Conservation (phyloP, 306 rosid genomes). For the Malus domestica region DNA sequence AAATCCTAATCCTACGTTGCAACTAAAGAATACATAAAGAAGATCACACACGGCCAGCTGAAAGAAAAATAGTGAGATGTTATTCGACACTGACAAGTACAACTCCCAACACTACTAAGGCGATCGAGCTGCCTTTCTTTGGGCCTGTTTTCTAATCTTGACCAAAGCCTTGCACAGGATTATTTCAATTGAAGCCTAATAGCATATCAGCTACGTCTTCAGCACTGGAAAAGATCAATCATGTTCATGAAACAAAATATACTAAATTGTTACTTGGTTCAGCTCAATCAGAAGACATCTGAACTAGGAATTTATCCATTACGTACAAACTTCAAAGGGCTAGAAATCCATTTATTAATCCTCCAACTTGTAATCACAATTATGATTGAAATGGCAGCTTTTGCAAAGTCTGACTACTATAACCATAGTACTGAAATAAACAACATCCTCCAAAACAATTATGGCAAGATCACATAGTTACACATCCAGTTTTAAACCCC, state of each 20-base stretch:
- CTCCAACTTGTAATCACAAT: not conserved
- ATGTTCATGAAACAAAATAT: not conserved
- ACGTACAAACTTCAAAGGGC: not conserved
- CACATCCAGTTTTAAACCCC: not conserved
- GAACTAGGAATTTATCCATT: not conserved
- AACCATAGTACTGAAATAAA: slow-evolving; percentile 2
- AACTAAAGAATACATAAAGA: not conserved
- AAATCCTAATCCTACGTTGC: not conserved
- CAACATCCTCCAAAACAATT: slow-evolving; percentile 9
- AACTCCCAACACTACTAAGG: not conserved
- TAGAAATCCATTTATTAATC: not conserved
- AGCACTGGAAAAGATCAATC: not conserved
- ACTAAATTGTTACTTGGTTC: not conserved
- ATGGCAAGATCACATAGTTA: slow-evolving; percentile 10
- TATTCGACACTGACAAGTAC: not conserved
- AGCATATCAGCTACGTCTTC: too few species aligned
- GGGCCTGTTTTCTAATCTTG: not conserved
- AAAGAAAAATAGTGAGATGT: not conserved
- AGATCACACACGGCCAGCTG: not conserved
- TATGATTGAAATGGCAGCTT: not conserved
- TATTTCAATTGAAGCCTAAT: not conserved
- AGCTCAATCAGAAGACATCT: not conserved
- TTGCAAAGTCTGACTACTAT: not conserved
- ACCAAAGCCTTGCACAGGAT: not conserved
- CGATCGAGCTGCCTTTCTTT: not conserved